Base-by-base conservation (phyloP, 2,329 filamentous ascomycete species). In the Kalaharituber pfeilii region DNA sequence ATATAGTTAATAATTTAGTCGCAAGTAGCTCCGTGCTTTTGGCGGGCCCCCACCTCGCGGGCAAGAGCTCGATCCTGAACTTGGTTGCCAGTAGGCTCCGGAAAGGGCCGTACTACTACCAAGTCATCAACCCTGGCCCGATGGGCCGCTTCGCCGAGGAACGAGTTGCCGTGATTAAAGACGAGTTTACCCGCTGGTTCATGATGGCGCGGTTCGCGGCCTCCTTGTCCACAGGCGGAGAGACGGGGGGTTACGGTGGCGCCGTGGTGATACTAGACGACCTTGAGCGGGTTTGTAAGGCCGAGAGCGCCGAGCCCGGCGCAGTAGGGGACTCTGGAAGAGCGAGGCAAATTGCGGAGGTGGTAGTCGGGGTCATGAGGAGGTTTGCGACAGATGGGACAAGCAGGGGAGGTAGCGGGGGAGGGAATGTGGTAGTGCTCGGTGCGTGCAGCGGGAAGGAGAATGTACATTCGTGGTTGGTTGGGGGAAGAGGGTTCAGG, bases 371-470 rank as follows among this genome's bases (percentile, higher is more conserved):
- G 0, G 80, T 91, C 60, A 84, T 89, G 0, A 78, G 81, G 54
- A 84, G 95, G 65, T 88, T 89, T 66, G 94, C 88, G 66, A 79
- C 78, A 0, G 75, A 79, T 13, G 57, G 59, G 7, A 36, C 56
- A 11, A 53, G 53, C 15, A 47, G 11, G 2, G 28, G 49, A n/a
- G 53, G 27, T 5, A 47, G 49, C 7, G 54, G 57, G 15, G 51
- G 49, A 5, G 54, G 57, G 11, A 58, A 59, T 3, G 60, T 98
- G 13, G 85, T 94, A 3, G 69, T 98, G 52, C 73, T 98, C 8
- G 88, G 86, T 3, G 96, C 89, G 20, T 87, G 89, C 0, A 87
- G 94, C 67, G 82, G 83, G 18, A 98, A 98, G 66, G 91, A 98
- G 60, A 82, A 86, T 0, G 71, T 98, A 50, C 91, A 98, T 67